A percentile compares a stretch with the other conserved stretches of the same genome.
These are phyloP conservation scores for Diplodia scrobiculata DNA, from an alignment of 2,329 filamentous ascomycete genomes.

Conservation along the genomic window DNA sequence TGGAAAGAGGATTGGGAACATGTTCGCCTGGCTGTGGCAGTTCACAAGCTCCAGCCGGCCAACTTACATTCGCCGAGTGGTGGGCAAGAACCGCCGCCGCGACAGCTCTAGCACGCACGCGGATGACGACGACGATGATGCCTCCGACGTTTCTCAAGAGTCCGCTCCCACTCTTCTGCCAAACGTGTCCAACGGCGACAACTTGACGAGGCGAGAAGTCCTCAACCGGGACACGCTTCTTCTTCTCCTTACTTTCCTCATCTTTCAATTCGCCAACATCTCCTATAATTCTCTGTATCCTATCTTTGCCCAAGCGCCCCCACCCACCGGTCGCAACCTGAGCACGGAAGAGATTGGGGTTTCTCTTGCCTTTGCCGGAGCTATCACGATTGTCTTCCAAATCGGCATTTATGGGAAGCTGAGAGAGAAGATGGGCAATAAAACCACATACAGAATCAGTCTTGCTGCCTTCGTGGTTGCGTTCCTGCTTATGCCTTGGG, in stretches of 20 bases:
- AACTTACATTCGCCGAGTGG: constrained; percentile 57
- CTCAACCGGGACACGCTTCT: constrained; percentile 80
- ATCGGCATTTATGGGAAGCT: constrained; percentile 79
- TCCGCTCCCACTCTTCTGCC: constrained; percentile 48
- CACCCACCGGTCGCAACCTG: constrained; percentile 75
- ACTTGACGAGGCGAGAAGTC: constrained; percentile 60
- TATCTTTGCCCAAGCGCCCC: constrained; percentile 77
- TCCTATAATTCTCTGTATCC: constrained; percentile 95
- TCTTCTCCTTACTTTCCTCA: constrained; percentile 80
- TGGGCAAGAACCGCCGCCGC: constrained; percentile 36
- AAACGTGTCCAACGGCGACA: constrained; percentile 41
- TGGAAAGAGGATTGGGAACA: constrained; percentile 58
- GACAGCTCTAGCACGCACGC: constrained; percentile 46
- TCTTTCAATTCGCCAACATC: constrained; percentile 92
- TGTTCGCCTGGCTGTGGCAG: constrained; percentile 71
- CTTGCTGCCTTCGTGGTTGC: constrained; percentile 78
- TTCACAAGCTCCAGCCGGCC: constrained; percentile 63
- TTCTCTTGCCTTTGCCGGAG: constrained; percentile 78
- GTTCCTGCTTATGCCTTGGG: constrained; percentile 85
- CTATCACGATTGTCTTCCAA: constrained; percentile 87
- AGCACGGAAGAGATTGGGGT: constrained; percentile 80
- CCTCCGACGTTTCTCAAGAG: constrained; percentile 36
- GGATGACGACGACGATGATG: constrained; percentile 49
- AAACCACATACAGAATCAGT: constrained; percentile 77
- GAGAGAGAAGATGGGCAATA: constrained; percentile 78